phyloP scores from a whole-genome alignment of 169 alveolate species.

The Cryptosporidium parvum region DNA sequence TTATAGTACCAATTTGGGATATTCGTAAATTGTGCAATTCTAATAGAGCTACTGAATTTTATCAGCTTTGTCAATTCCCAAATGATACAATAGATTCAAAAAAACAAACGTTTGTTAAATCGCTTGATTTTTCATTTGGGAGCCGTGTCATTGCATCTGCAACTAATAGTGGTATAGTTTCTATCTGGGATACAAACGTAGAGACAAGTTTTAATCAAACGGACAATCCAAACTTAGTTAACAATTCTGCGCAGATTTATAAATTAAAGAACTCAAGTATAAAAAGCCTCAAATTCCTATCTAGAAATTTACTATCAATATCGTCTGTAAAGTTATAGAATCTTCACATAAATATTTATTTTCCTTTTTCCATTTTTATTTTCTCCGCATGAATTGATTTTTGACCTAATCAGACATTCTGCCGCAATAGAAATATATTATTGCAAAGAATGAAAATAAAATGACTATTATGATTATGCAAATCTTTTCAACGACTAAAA shows the following conservation, averaged over 20 bases:
- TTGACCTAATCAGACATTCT: slow-evolving; percentile 1
- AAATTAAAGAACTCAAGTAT: slow-evolving; percentile 19
- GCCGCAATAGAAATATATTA: background rate
- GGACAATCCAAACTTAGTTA: background rate
- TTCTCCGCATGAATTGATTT: background rate
- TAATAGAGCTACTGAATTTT: slow-evolving; percentile 11
- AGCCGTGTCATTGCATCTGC: slow-evolving; percentile 42
- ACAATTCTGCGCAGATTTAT: slow-evolving; percentile 13
- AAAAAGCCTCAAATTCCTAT: slow-evolving; percentile 42
- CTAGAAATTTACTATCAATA: slow-evolving; percentile 37
- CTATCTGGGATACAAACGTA: slow-evolving; percentile 66
- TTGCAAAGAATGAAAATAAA: background rate
- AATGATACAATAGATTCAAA: background rate
- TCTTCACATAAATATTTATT: background rate
- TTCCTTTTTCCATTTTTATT: background rate
- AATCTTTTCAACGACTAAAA: background rate
- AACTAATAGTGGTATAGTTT: slow-evolving; percentile 47
- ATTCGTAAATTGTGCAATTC: slow-evolving; percentile 32
- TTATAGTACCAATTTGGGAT: slow-evolving; percentile 55
- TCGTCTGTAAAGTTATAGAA: slow-evolving; percentile 18
- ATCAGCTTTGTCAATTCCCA: slow-evolving; percentile 52
- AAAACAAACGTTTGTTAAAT: slow-evolving; percentile 17
- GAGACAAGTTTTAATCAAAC: slow-evolving; percentile 42
- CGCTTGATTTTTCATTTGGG: slow-evolving; percentile 70
- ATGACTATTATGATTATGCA: no score